Evolutionary conservation across 257 asterid genomes (phyloP), one percentile per base, ranked within the genome.

Genomic region (Linderniella brevidens): DNA sequence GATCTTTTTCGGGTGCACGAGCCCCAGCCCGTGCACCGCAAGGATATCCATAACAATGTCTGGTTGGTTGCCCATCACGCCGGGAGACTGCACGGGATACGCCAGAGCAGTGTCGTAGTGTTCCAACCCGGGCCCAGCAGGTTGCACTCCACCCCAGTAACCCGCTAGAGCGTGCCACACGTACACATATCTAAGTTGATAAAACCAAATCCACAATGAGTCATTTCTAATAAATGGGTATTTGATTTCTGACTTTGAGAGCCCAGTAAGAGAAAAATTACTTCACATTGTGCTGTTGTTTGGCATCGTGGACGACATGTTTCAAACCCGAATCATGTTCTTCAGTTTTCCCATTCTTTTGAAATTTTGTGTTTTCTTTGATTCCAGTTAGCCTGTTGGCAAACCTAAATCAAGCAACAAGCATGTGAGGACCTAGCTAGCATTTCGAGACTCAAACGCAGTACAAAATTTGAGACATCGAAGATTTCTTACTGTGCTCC

Each of bases 131-230:
- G 82, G 63, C 17, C 94, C 92, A 1, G 92, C 50, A 14, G 97
- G 97, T 47, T 82, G 94, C 49, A 86, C 97, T 29, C 97, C 97
- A 7, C 97, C 97, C 97, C 94, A 86, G 69, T 86, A 86, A 19
- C 97, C 97, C 0, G 92, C 94, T n/a, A 86, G 64, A 50, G 97
- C 94, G 18, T 86, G 96, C 96, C 96, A 86, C n/a, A 65, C 93
- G 11, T 76, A 86, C 2, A 82, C 87, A 29, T 57, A 69, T 64
- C 96, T 86, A 70, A 45, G 60, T 32, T 11, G 42, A 15, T 47
- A 19, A 40, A 50, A 37, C 25, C 6, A 14, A 11, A n/a, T 41
- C 29, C 41, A 0, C 8, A 13, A 25, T 25, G 32, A 25, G 40
- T 49, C 37, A 9, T 12, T 8, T 20, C 17, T 9, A 16, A 20